Conservation (phyloP, 2,329 filamentous ascomycete species). For the Monilinia vaccinii-corymbosi region DNA sequence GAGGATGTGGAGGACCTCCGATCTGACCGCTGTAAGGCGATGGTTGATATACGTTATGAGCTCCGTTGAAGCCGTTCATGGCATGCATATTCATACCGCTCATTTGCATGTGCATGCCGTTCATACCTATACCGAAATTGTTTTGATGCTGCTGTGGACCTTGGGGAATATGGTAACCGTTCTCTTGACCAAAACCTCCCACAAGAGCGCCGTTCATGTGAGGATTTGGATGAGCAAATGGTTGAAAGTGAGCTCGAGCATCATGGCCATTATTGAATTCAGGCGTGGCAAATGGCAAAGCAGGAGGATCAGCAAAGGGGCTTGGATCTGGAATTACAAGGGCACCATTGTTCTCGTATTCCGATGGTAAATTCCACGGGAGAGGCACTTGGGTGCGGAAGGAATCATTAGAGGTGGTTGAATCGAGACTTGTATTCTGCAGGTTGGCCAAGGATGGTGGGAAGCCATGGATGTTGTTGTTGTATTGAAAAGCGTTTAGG, state of each 20-base stretch:
- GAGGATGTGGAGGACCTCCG: background rate
- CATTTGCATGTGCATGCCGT: background rate
- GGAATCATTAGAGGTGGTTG: constrained; percentile 14
- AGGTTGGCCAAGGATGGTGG: background rate
- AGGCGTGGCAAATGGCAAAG: constrained; percentile 9
- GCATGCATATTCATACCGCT: background rate
- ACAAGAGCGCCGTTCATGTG: background rate
- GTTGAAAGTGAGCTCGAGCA: background rate
- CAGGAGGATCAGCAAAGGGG: background rate
- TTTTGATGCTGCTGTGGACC: background rate
- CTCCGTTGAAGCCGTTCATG: background rate
- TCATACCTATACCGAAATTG: background rate
- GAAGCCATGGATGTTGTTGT: background rate
- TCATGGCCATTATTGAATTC: background rate
- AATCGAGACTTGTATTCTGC: background rate
- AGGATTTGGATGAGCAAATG: background rate
- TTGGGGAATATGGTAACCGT: background rate
- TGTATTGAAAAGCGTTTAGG: background rate
- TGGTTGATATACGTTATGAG: background rate
- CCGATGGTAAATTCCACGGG: constrained; percentile 16
- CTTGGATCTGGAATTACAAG: background rate
- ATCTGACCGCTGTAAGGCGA: background rate
- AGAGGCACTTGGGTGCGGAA: constrained; percentile 22
- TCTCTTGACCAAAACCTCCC: background rate
- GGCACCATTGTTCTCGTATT: constrained; percentile 1